Evolutionary conservation across 139 green algal genomes (phyloP), one percentile per base, ranked within the genome.

Genomic region (Chloropicon primus): DNA sequence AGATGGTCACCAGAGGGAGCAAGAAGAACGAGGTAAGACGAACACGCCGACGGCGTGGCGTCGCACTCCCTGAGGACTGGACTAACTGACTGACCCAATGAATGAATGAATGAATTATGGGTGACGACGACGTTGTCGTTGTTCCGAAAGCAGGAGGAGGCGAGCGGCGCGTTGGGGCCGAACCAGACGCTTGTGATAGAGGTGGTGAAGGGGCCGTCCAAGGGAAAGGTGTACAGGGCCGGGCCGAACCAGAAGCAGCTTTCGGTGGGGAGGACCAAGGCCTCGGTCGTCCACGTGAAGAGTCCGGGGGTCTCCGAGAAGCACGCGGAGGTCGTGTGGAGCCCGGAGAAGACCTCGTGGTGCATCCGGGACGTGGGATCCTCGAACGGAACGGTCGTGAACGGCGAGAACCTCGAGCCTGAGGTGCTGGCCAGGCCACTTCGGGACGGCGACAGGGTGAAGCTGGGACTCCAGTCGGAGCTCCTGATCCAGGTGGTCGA

Each of bases 361-460:
- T 27, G 73, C 1, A 26, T 93, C 24, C 75, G 78, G 2, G 88
- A 93, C 73, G 10, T 88, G 22, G 86, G 82, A 73, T 90, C 84
- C 84, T 88, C 83, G n/a, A 93, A 93, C 77, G 88, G 88, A 23
- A 91, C 87, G 2, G 5, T 53, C 0, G n/a, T 90, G 41, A 91
- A 92, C 78, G 82, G 79, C 53, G 41, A 62, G 41, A 73, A 28
- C 5, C 22, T 90, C 54, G 75, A 79, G 21, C 41, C 41, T 17
- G 41, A 62, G 41, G 41, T 62, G 41, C 41, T 62, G 5, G 41
- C 41, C 10, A 62, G 17, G 41, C 41, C 41, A 5, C 41, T 62
- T 17, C 5, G 17, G 41, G 41, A 62, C 41, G 41, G 41, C 10
- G 41, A 62, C 41, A 62, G 41, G 41, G 17, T 62, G 10, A 62